Percentiles rank a stretch among this genome's conserved stretches.
phyloP scores from a whole-genome alignment of 805 yeast genomes.

The Metschnikowia similis region DNA sequence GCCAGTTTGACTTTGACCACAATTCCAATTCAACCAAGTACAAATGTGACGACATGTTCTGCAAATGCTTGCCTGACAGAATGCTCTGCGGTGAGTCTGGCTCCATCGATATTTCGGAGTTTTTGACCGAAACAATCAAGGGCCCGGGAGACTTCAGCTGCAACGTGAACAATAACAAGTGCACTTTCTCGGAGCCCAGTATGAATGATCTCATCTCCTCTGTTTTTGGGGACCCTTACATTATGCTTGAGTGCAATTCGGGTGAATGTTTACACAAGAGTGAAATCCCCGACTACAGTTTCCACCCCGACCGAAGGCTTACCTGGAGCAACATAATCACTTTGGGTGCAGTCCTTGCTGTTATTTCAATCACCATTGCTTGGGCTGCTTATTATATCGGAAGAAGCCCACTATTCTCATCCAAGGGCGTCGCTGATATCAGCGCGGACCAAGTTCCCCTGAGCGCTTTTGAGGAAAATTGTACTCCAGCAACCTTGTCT shows the following conservation, averaged over 20 bases:
- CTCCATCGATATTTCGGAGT: constrained; percentile 90
- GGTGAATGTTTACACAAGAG: constrained; percentile 92
- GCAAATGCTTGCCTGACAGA: constrained; percentile 86
- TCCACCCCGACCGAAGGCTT: constrained; percentile 52
- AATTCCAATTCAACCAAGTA: constrained; percentile 66
- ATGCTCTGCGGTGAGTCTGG: constrained; percentile 94
- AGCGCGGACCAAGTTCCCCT: constrained; percentile 23
- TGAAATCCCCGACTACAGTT: constrained; percentile 85
- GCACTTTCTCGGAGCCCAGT: constrained; percentile 88
- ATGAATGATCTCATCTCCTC: constrained; percentile 89
- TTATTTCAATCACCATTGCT: constrained; percentile 39
- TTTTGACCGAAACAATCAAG: constrained; percentile 77
- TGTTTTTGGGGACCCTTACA: constrained; percentile 93
- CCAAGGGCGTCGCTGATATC: constrained; percentile 17
- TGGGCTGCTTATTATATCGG: constrained; percentile 47
- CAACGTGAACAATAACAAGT: constrained; percentile 54
- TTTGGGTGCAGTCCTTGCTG: constrained; percentile 40
- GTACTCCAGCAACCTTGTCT: constrained; percentile 66
- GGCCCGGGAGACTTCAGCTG: constrained; percentile 95
- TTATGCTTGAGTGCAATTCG: constrained; percentile 72
- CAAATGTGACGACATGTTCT: constrained; percentile 70
- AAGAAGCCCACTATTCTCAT: constrained; percentile 56
- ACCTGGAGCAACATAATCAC: constrained; percentile 45
- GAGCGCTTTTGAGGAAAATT: constrained; percentile 46
- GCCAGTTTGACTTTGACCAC: constrained; percentile 66